phyloP scores from a whole-genome alignment of 2,329 filamentous ascomycete species.

The Ilyonectria sp. region DNA sequence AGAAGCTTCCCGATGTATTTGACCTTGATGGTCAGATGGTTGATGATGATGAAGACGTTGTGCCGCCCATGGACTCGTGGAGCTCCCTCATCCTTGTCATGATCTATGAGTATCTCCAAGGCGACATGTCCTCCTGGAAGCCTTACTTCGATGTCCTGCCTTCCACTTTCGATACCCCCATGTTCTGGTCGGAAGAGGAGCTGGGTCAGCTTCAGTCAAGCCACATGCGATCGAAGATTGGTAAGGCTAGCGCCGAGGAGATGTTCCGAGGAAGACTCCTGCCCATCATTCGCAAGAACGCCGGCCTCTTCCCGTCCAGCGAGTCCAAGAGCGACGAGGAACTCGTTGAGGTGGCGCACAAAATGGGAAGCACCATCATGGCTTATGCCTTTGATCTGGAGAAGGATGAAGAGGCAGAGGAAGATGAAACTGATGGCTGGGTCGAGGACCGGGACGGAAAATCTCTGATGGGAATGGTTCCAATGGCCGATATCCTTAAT shows the following conservation, averaged over 20 bases:
- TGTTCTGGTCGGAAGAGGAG: slow-evolving; percentile 87
- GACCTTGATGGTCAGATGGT: slow-evolving; percentile 52
- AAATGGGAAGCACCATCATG: slow-evolving; percentile 92
- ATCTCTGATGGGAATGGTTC: slow-evolving; percentile 86
- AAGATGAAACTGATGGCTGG: slow-evolving; percentile 75
- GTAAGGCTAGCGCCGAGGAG: slow-evolving; percentile 78
- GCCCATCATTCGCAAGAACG: slow-evolving; percentile 63
- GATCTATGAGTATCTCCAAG: slow-evolving; percentile 80
- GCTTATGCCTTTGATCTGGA: slow-evolving; percentile 91
- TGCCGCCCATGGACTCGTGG: slow-evolving; percentile 66
- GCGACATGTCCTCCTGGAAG: slow-evolving; percentile 77
- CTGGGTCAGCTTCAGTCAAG: slow-evolving; percentile 82
- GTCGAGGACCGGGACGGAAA: slow-evolving; percentile 74
- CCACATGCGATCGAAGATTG: slow-evolving; percentile 82
- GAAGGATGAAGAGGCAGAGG: slow-evolving; percentile 68
- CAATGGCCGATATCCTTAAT: slow-evolving; percentile 91
- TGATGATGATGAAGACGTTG: slow-evolving; percentile 55
- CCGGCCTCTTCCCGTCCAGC: slow-evolving; percentile 59
- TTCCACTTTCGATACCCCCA: slow-evolving; percentile 82
- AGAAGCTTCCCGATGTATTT: slow-evolving; percentile 70
- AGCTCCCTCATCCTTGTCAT: slow-evolving; percentile 80
- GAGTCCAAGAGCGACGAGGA: slow-evolving; percentile 58
- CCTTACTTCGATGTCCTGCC: slow-evolving; percentile 86
- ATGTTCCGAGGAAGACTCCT: slow-evolving; percentile 74
- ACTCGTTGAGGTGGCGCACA: slow-evolving; percentile 73